These are phyloP conservation scores for Tricholoma terreum DNA, from an alignment of 768 basidiomycete genomes.

Conservation along the genomic window DNA sequence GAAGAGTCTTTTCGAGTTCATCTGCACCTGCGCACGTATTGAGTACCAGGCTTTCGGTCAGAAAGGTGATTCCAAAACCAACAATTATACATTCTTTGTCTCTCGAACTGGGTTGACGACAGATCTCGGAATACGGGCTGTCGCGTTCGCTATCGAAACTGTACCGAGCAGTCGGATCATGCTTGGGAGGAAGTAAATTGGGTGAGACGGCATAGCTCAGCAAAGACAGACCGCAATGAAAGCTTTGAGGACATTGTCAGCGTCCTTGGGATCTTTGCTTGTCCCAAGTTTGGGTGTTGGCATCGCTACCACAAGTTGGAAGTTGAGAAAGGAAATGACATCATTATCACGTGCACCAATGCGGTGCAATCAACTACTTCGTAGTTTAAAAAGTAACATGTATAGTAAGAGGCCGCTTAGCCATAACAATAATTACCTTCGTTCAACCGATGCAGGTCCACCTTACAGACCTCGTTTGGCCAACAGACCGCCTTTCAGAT, in stretches of 20 bases:
- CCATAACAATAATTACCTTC: background rate
- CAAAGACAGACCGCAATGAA: constrained; percentile 12
- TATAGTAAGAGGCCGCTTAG: background rate
- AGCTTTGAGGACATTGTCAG: constrained; percentile 6
- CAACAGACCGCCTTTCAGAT: constrained; percentile 67
- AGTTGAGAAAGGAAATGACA: constrained; percentile 5
- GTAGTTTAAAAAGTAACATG: too few species aligned
- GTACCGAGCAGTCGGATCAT: constrained; percentile 48
- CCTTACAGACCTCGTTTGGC: constrained; percentile 63
- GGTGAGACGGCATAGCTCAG: background rate
- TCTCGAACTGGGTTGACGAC: constrained; percentile 43
- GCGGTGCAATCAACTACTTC: background rate
- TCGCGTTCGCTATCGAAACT: constrained; percentile 62
- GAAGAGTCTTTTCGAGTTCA: constrained; percentile 62
- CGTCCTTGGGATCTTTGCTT: constrained; percentile 4
- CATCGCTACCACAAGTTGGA: constrained; percentile 1
- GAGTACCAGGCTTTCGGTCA: background rate
- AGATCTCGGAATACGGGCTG: constrained; percentile 56
- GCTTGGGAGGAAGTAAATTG: constrained; percentile 26
- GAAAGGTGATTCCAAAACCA: constrained; percentile 16
- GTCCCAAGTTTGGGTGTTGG: background rate
- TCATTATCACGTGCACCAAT: constrained; percentile 2
- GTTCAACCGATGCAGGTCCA: background rate
- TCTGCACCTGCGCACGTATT: constrained; percentile 43
- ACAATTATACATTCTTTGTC: constrained; percentile 56